These are phyloP conservation scores for Gastroboletus turbinatus DNA, from an alignment of 1,284 basidiomycete species.

Conservation along the genomic window DNA sequence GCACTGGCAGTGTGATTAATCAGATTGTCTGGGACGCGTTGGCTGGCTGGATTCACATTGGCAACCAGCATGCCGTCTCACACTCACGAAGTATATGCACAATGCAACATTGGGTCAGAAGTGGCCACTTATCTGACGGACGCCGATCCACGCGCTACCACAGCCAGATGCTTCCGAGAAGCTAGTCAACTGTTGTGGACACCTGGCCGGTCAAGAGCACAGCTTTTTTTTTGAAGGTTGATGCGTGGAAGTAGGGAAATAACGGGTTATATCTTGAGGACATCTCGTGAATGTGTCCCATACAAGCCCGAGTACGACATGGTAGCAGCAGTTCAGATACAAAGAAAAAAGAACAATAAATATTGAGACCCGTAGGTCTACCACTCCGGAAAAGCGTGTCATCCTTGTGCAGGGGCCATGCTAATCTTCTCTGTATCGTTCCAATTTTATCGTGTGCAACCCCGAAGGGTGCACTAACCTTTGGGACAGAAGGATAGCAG, in stretches of 20 bases:
- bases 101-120: not conserved
- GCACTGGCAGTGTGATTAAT: not conserved
- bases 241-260: not conserved
- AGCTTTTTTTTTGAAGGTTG: too few relatives aligned
- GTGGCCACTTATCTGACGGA: not conserved
- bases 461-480: conserved; percentile 33
- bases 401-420: conserved; percentile 35
- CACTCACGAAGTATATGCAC: not conserved
- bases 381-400: conserved; percentile 36
- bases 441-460: conserved; percentile 39
- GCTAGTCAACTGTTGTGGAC: not conserved
- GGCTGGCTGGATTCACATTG: not conserved
- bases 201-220: too few relatives aligned
- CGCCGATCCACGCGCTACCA: not conserved
- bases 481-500: accelerated
- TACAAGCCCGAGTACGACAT: too few relatives aligned
- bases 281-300: not conserved
- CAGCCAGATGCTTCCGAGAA: not conserved
- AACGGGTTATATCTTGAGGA: not conserved
- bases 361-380: conserved; percentile 37
- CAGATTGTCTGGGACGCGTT: not conserved
- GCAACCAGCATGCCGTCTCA: not conserved
- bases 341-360: conserved; percentile 24
- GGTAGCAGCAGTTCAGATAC: not conserved
- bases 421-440: conserved; percentile 37